Evolutionary conservation across 2,329 filamentous ascomycete genomes (phyloP), one percentile per base, ranked within the genome.

Genomic region (Amauroascus verrucosus): DNA sequence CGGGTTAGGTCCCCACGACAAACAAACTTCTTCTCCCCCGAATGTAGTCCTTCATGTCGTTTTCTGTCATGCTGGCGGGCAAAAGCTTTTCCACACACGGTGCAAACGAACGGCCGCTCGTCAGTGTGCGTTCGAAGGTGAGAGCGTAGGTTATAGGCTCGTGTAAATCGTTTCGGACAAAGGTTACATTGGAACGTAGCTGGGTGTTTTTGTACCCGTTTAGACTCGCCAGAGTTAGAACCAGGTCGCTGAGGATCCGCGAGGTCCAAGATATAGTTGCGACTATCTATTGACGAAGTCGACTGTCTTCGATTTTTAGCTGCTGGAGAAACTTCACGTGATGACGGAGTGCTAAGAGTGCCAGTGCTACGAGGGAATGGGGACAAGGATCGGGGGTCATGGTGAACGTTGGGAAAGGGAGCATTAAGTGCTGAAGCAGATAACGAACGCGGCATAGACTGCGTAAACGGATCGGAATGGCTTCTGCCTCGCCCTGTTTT

Each of bases 1-100:
- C 82, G 82, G 60, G 91, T 90, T 48, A 98, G 81, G 55, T 90
- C 86, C 51, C 93, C 93, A 61, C 88, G 89, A 72, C 93, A 98
- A 6, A 97, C 87, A 66, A 97, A 98, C 66, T 95, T 97, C 80
- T 97, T 98, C 73, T 98, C 93, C 40, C 93, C 93, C 0, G 88
- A 94, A 65, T 98, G 93, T 40, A 98, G 75, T 37, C 91, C 90
- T 72, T 98, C 93, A 69, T 98, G 93, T 37, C 93, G 85, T 71
- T 98, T 98, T 44, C 93, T 85, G 67, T 98, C 93, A 66, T 98
- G 93, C 66, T 98, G 93, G 24, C 93, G 85, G 5, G 93, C 93
- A 71, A 98, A 98, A 0, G 93, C 93, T 70, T 98, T 98, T 50
- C 88, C 88, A 62, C 93, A 98, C 7, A 97, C 88, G 0, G 88